Evolutionary conservation across 192 early-diverging fungal genomes (phyloP).

Genomic region (Linnemannia hyalina): DNA sequence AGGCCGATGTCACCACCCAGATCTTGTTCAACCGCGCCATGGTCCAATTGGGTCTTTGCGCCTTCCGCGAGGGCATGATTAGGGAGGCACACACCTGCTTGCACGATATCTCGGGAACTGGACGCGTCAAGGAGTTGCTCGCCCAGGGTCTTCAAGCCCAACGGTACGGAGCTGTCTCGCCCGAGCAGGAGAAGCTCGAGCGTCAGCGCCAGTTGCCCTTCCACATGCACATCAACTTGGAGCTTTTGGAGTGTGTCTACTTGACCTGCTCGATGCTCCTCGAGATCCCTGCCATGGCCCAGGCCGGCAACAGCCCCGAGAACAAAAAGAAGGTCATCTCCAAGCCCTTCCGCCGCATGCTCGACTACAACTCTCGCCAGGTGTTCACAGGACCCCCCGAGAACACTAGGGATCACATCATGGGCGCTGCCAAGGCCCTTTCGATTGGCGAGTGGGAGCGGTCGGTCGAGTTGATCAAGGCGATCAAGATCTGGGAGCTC

Average conservation of each 20-base stretch:
- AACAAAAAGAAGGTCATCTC: constrained; percentile 83
- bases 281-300: constrained; percentile 97
- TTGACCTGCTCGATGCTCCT: constrained; percentile 95
- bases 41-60: constrained; percentile 96
- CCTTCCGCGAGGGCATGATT: constrained; percentile 95
- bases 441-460: constrained; percentile 95
- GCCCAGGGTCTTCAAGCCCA: constrained; percentile 82
- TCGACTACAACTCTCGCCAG: constrained; percentile 97
- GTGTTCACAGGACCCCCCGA: constrained; percentile 96
- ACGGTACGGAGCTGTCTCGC: constrained; percentile 84
- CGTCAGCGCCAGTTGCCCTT: constrained; percentile 97
- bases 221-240: constrained; percentile 99
- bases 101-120: constrained; percentile 89
- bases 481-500: constrained; percentile 98
- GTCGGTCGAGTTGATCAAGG: constrained; percentile 84
- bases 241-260: constrained; percentile 97
- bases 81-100: constrained; percentile 88
- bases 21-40: constrained; percentile 97
- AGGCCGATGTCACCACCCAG: constrained; percentile 92
- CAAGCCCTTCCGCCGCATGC: constrained; percentile 92
- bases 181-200: constrained; percentile 93
- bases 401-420: constrained; percentile 98
- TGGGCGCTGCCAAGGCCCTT: constrained; percentile 95
- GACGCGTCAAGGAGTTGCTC: constrained; percentile 92
- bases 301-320: constrained; percentile 68